These are phyloP conservation scores for Penicillium janthinellum DNA, from an alignment of 2,329 filamentous ascomycete genomes.

Conservation along the genomic window DNA sequence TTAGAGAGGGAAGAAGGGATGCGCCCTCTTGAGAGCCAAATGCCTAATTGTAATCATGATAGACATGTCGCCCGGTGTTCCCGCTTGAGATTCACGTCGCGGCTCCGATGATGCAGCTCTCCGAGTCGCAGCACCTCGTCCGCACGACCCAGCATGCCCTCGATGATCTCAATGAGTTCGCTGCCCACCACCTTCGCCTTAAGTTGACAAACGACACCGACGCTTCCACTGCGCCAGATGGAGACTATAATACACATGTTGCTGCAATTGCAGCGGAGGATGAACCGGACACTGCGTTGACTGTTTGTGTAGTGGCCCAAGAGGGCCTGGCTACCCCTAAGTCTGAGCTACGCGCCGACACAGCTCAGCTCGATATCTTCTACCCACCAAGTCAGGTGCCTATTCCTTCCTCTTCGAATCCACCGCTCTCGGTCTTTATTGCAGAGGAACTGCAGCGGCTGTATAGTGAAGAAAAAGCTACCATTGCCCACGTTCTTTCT, in stretches of 20 bases:
- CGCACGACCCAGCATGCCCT: conserved; percentile 82
- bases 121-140: conserved; percentile 72
- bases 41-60: conserved; percentile 17
- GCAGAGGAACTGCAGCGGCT: conserved; percentile 74
- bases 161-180: conserved; percentile 84
- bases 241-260: conserved; percentile 13
- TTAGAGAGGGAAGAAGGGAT: not conserved
- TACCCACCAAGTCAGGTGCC: conserved; percentile 72
- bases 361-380: conserved; percentile 72
- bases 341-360: conserved; percentile 68
- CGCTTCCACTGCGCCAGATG: conserved; percentile 6
- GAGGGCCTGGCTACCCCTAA: conserved; percentile 53
- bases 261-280: conserved; percentile 16
- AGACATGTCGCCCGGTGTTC: conserved; percentile 88
- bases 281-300: conserved; percentile 60
- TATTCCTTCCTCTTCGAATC: conserved; percentile 68
- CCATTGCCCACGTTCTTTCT: conserved; percentile 74
- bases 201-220: conserved; percentile 54
- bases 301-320: conserved; percentile 66
- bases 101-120: conserved; percentile 63
- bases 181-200: conserved; percentile 77
- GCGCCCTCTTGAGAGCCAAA: not conserved
- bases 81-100: conserved; percentile 80
- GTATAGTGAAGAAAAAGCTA: conserved; percentile 86
- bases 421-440: conserved; percentile 73